Percentiles rank a stretch among this genome's conserved stretches.
These are phyloP conservation scores for Linnemannia hyalina DNA, from an alignment of 192 early-diverging fungal genomes.

Conservation along the genomic window DNA sequence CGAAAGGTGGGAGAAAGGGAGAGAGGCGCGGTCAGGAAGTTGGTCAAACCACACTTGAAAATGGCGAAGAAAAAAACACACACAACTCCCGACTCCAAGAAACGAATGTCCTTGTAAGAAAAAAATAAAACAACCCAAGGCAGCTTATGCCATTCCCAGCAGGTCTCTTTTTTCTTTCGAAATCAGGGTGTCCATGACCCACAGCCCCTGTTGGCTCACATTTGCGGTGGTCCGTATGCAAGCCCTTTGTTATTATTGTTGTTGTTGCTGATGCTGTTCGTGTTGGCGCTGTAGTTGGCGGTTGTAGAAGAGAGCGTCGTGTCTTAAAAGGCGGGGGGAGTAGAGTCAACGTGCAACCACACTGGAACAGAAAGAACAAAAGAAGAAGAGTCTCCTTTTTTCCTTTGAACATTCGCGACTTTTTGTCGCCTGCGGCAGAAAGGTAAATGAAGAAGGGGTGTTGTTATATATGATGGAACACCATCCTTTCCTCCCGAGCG, in stretches of 20 bases:
- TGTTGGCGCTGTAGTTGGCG: background rate
- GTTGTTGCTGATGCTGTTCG: background rate
- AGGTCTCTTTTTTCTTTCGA: background rate
- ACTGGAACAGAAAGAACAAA: background rate
- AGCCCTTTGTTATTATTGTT: background rate
- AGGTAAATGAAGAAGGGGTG: background rate
- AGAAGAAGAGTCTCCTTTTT: background rate
- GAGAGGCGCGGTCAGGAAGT: background rate
- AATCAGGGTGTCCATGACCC: background rate
- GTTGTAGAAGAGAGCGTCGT: slow-evolving; percentile 1
- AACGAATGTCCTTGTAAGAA: background rate
- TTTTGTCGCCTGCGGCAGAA: background rate
- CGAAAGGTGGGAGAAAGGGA: background rate
- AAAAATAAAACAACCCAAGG: background rate
- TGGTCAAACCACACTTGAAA: background rate
- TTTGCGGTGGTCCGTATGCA: background rate
- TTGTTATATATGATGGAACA: background rate
- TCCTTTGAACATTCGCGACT: background rate
- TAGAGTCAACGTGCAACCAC: slow-evolving; percentile 3
- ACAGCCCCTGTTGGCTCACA: background rate
- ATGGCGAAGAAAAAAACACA: background rate
- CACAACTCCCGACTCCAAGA: background rate
- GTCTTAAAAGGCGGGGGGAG: background rate
- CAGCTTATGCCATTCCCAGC: background rate
- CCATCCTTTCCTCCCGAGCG: background rate